Conservation (phyloP, 2,329 filamentous ascomycete genomes). For the Curvularia eragrostidis region DNA sequence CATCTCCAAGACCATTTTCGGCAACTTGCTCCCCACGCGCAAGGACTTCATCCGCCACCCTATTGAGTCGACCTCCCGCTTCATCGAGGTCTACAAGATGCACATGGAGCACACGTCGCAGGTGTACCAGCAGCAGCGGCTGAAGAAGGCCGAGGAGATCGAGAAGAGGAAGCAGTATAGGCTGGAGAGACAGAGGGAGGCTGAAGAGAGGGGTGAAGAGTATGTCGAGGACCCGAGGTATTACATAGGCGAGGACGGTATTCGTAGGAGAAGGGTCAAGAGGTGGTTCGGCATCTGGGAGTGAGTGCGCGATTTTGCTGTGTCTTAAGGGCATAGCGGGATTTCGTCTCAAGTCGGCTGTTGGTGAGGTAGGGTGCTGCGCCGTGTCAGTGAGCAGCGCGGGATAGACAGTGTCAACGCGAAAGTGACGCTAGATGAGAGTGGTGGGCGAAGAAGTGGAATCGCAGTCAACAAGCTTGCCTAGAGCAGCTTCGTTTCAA, state of each 20-base stretch:
- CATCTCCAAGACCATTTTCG: slow-evolving; percentile 77
- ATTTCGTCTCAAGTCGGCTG: neutral
- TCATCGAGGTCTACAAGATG: slow-evolving; percentile 75
- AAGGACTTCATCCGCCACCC: slow-evolving; percentile 75
- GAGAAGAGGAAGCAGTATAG: slow-evolving; percentile 85
- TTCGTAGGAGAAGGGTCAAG: slow-evolving; percentile 66
- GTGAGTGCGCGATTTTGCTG: slow-evolving; percentile 20
- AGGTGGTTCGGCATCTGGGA: slow-evolving; percentile 85
- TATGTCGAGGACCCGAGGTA: slow-evolving; percentile 48
- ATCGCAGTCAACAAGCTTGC: neutral
- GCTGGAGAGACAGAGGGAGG: slow-evolving; percentile 58
- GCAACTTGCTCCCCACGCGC: slow-evolving; percentile 75
- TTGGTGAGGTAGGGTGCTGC: neutral
- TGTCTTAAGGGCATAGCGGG: neutral
- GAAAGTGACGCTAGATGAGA: neutral
- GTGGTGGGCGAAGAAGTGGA: neutral
- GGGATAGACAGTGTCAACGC: neutral
- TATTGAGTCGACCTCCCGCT: slow-evolving; percentile 68
- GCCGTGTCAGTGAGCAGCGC: neutral
- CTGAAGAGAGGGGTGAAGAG: slow-evolving; percentile 44
- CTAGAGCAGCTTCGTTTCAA: neutral
- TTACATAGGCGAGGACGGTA: slow-evolving; percentile 50
- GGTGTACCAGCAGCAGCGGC: slow-evolving; percentile 73
- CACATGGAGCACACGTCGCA: slow-evolving; percentile 75
- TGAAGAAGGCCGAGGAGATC: slow-evolving; percentile 80